Percentiles rank a stretch among this genome's conserved stretches.
Evolutionary conservation across 306 rosid genomes (phyloP).

Genomic region (Ceratonia siliqua): DNA sequence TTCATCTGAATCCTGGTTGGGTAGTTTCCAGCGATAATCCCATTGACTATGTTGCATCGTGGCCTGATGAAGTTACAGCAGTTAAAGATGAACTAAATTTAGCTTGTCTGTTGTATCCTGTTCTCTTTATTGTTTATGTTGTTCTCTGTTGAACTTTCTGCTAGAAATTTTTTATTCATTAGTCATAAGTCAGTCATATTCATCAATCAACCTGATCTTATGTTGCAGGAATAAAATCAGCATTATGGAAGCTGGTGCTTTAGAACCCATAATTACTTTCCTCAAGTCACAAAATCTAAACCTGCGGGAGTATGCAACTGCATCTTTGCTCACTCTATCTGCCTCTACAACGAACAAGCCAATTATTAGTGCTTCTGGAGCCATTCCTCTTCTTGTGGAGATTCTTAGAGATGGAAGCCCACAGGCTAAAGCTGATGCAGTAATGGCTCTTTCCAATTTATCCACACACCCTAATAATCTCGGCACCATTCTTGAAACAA

Average conservation of each 20-base stretch:
- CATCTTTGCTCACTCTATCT: constrained; percentile 83
- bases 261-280: constrained; percentile 75
- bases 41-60: constrained; percentile 7
- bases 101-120: not conserved
- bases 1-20: constrained; percentile 1
- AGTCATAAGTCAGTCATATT: constrained; percentile 10
- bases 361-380: constrained; percentile 72
- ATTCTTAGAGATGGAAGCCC: constrained; percentile 73
- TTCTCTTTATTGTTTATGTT: not conserved
- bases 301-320: constrained; percentile 83
- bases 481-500: constrained; percentile 54
- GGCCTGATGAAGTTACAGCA: not conserved
- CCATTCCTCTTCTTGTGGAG: constrained; percentile 87
- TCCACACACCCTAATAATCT: constrained; percentile 69
- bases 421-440: constrained; percentile 88
- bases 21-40: constrained; percentile 12
- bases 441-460: constrained; percentile 95
- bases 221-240: constrained; percentile 80
- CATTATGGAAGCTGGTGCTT: constrained; percentile 92
- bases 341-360: constrained; percentile 86
- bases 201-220: constrained; percentile 17
- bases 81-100: not conserved
- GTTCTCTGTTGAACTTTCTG: constrained; percentile 22
- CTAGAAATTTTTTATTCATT: not conserved
- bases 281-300: constrained; percentile 64